Conservation (phyloP, 2,329 filamentous ascomycete genomes). For the Stromatinia cepivora region DNA sequence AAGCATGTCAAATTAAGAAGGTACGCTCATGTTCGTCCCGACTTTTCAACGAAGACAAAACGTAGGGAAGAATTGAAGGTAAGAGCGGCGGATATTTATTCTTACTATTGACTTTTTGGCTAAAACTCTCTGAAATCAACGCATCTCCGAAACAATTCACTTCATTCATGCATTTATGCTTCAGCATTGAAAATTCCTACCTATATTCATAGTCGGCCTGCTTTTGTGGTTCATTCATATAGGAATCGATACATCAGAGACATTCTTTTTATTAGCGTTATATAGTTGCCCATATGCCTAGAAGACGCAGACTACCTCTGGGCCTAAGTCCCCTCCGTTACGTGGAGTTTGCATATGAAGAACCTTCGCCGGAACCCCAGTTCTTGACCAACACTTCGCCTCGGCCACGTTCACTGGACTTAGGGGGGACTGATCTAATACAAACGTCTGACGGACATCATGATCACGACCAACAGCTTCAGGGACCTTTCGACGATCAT, state of each 20-base stretch:
- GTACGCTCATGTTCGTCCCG: neutral
- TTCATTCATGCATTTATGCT: neutral
- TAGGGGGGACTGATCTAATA: neutral
- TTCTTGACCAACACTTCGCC: neutral
- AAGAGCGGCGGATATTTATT: neutral
- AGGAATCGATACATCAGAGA: neutral
- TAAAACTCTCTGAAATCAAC: accelerated
- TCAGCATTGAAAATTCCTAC: too few species aligned
- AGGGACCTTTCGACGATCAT: neutral
- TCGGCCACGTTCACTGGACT: neutral
- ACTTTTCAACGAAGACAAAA: too few species aligned
- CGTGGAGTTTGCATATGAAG: neutral
- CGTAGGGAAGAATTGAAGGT: neutral
- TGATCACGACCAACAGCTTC: neutral
- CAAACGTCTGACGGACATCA: neutral
- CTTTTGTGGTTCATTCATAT: neutral
- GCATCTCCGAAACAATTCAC: neutral
- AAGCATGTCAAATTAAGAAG: neutral
- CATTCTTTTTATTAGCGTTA: neutral
- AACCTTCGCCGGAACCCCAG: neutral
- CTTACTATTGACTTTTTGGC: neutral
- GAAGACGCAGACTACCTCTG: neutral
- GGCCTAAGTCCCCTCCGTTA: neutral
- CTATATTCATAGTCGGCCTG: neutral
- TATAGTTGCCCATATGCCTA: neutral